These are phyloP conservation scores for Tetrahymena borealis DNA, from an alignment of 73 alveolate species.

Conservation along the genomic window DNA sequence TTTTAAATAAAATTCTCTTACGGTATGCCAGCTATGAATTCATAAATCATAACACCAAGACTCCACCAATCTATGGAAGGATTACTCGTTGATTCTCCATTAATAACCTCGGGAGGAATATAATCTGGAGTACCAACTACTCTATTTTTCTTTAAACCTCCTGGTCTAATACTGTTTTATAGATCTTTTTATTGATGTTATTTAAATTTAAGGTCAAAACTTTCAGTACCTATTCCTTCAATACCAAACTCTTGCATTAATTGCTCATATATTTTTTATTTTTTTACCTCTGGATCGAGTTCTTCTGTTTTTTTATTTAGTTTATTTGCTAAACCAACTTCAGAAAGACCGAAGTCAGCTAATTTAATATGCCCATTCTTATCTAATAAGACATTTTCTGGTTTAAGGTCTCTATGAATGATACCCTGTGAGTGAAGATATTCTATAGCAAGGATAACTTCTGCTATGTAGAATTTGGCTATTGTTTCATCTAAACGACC, in stretches of 20 bases:
- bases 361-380: constrained; percentile 58
- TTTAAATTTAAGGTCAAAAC: constrained; percentile 6
- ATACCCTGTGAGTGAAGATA: constrained; percentile 55
- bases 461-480: constrained; percentile 59
- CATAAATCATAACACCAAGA: constrained; percentile 64
- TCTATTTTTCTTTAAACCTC: constrained; percentile 20
- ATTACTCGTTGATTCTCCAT: constrained; percentile 19
- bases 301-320: constrained; percentile 12
- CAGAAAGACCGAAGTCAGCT: constrained; percentile 69
- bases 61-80: constrained; percentile 62
- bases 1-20: neutral
- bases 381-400: constrained; percentile 60
- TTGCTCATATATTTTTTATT: neutral
- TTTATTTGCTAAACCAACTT: constrained; percentile 37
- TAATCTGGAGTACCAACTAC: constrained; percentile 45
- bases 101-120: constrained; percentile 41
- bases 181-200: neutral
- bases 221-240: neutral
- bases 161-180: neutral
- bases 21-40: constrained; percentile 60
- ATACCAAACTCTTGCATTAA: neutral
- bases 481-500: constrained; percentile 49
- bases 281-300: neutral
- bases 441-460: constrained; percentile 52
- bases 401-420: constrained; percentile 65